Conservation (phyloP, 306 rosid species). For the Medicago truncatula region MtrunA17r5.0-ANR NC_053045.1:45417001-45417500, state of each 20-base stretch:
- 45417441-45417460: not conserved
- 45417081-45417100: not conserved
- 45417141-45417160: conserved; percentile 20
- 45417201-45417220: not conserved
- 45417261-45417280: conserved; percentile 13
- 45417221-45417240: not conserved
- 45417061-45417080: not conserved
- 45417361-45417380: not conserved
- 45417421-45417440: conserved; percentile 1
- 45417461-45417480: conserved; percentile 21
- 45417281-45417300: not conserved
- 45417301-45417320: not conserved
- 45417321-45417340: not conserved
- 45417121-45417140: conserved; percentile 15
- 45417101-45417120: not conserved
- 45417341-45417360: conserved; percentile 1
- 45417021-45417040: not conserved
- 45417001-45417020: not conserved
- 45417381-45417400: not conserved
- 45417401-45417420: conserved; percentile 1
- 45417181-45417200: conserved; percentile 16
- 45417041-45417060: conserved; percentile 16
- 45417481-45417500: conserved; percentile 16
- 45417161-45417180: not conserved
- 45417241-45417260: not conserved